Base-by-base conservation (phyloP, 2,329 filamentous ascomycete species). In the Domatiomyces catenatus region DNA sequence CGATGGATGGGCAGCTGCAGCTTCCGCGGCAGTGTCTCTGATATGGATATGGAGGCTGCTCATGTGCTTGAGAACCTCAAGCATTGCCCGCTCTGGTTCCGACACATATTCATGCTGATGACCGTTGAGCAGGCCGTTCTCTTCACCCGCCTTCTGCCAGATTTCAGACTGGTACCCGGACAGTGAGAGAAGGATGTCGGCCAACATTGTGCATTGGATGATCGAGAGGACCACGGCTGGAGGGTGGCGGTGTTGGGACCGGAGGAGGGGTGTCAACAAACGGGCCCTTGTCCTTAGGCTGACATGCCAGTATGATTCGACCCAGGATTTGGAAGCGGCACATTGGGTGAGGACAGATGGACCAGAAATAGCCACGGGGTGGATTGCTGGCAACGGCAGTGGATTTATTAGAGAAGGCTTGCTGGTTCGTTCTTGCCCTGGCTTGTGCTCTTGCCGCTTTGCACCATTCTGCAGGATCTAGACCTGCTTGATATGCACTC, bases 131-230 rank as follows among this genome's bases (percentile, higher is more conserved):
- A 66, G 63, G 75, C 64, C 60, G 15, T 5, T 24, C 45, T 60
- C 69, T 12, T 15, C 32, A 15, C 32, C 76, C 71, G 95, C 24
- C 46, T 57, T 50, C 28, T 49, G 48, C 54, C 56, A 84, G 64
- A 96, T 79, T 59, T 88, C 84, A 57, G 90, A 95, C 57, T 86
- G 84, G 70, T 96, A 86, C 59, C 92, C 90, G 62, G 89, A 93
- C 68, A 96, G 81, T 67, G 89, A 90, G 68, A 98, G 83, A 68
- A 96, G 81, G 71, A 98, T 87, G 75, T 98, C 92, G 78, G 96
- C 92, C 67, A 98, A 85, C 92, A 98, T 98, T 59, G 54, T 44
- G 52, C n/a, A n/a, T 26, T 45, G 8, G 43, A 45, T 24, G 19
- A 28, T 47, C 22, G 46, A 17, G 26, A 24, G 8, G 6, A 10